Conservation (phyloP, 305 asterid genomes). For the Fraxinus platypoda region DNA sequence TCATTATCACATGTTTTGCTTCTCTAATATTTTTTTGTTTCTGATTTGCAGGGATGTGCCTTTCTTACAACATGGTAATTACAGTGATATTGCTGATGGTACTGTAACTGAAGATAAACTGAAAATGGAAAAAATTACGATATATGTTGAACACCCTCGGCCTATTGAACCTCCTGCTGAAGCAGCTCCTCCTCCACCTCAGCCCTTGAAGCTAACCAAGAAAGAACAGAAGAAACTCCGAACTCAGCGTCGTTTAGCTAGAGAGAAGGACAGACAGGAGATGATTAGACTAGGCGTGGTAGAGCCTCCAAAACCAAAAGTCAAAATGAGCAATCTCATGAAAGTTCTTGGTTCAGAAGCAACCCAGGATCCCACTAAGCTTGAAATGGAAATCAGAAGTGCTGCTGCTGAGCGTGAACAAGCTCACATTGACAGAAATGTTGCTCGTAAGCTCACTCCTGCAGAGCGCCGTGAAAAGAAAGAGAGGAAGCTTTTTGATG, state of each 20-base stretch:
- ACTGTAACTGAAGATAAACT: slow-evolving; percentile 39
- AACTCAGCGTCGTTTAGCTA: slow-evolving; percentile 73
- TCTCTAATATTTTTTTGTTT: not conserved
- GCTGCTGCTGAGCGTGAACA: slow-evolving; percentile 99
- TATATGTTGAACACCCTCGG: slow-evolving; percentile 82
- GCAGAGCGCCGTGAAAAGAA: slow-evolving; percentile 93
- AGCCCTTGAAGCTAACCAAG: slow-evolving; percentile 85
- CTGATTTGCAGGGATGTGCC: slow-evolving; percentile 65
- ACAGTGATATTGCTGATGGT: slow-evolving; percentile 49
- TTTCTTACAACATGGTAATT: slow-evolving; percentile 54
- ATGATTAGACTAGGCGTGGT: slow-evolving; percentile 89
- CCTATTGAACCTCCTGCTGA: slow-evolving; percentile 94
- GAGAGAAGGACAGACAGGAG: slow-evolving; percentile 90
- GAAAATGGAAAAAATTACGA: slow-evolving; percentile 71
- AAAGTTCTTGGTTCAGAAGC: slow-evolving; percentile 96
- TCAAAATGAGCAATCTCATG: slow-evolving; percentile 97
- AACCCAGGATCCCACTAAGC: slow-evolving; percentile 91
- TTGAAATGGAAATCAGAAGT: slow-evolving; percentile 86
- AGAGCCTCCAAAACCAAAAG: slow-evolving; percentile 90
- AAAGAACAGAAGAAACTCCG: slow-evolving; percentile 95
- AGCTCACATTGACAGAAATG: slow-evolving; percentile 85
- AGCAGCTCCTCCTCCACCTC: slow-evolving; percentile 90
- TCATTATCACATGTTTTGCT: not conserved
- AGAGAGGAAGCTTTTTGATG: slow-evolving; percentile 80
- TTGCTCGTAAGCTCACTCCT: slow-evolving; percentile 91